Evolutionary conservation across 257 asterid genomes (phyloP).

Genomic region (Marsdenia floribunda): DNA sequence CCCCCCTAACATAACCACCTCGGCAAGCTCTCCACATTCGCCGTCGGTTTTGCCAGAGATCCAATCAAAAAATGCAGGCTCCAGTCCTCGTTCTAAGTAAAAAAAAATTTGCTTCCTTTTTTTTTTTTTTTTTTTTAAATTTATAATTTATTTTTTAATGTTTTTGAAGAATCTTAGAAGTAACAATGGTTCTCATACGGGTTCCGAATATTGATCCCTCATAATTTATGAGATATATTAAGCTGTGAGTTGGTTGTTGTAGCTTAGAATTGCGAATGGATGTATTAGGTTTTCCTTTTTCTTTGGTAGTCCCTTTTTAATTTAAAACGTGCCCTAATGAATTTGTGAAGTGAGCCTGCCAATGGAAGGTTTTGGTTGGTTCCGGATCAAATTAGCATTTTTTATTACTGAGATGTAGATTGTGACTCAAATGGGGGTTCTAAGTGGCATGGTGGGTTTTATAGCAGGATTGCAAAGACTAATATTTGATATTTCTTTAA

Average conservation of each 20-base stretch:
- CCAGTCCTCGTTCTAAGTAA: constrained; percentile 77
- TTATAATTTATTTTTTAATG: not conserved
- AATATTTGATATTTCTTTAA: not conserved
- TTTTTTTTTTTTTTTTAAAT: not conserved
- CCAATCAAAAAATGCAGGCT: constrained; percentile 46
- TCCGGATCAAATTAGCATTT: not conserved
- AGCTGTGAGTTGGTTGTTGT: not conserved
- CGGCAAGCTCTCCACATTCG: not conserved
- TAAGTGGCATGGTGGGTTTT: not conserved
- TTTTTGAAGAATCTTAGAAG: not conserved
- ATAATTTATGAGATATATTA: not conserved
- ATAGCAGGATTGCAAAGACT: not conserved
- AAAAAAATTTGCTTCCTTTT: not conserved
- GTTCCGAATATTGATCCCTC: constrained; percentile 5
- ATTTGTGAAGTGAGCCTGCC: not conserved
- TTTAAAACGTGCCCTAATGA: not conserved
- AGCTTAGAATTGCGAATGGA: not conserved
- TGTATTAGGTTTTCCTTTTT: not conserved
- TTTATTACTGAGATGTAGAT: not conserved
- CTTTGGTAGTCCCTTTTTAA: not conserved
- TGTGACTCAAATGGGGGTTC: not conserved
- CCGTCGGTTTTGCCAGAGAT: constrained; percentile 3
- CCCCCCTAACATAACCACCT: not conserved
- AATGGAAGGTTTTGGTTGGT: not conserved
- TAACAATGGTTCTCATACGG: not conserved